Base-by-base conservation (phyloP, 2,329 filamentous ascomycete genomes). In the Penicillium sp. region DNA sequence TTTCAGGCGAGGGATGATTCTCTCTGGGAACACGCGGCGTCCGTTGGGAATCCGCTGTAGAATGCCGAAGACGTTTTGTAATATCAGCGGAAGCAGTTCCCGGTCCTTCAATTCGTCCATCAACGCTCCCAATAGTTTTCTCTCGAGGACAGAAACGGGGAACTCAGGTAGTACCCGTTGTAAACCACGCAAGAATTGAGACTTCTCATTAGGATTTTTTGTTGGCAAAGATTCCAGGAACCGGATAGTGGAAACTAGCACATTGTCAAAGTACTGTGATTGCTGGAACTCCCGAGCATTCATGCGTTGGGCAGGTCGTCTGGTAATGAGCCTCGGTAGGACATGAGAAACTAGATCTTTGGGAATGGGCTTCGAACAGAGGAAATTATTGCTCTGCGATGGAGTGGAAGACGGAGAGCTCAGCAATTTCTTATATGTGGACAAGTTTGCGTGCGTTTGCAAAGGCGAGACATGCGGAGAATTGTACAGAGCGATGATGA, bases 241-340 rank as follows among this genome's bases (percentile, higher is more conserved):
- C 13, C 94, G 90, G 61, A 99, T 96, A 0, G 94, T 97, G 0
- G 93, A 96, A 23, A 99, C 91, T 5, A 99, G 81, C 46, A 97
- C 90, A 69, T 97, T 99, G 76, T 99, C 92, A 72, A 99, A 99
- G 72, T 95, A 99, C 64, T 91, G 88, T 69, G 92, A 95, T 73
- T 97, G 86, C 71, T 99, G 94, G 66, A 99, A 97, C 67, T 96
- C 93, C 54, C 85, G 86, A 5, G 93, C 92, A 27, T 87, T 92
- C 79, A 97, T 84, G 45, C 94, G 86, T 71, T 96, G 90, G 3
- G 92, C 91, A 3, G 94, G 91, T 55, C 92, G 82, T 62, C 94
- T 84, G 0, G 93, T 94, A 57, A 99, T 93, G 45, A 99, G 83
- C 27, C 89, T 84, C 2, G 94, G 92, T 4, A 99, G 78, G 0